Base-by-base conservation (phyloP, 352 stramenopile species). In the Phytophthora tentaculata region DNA sequence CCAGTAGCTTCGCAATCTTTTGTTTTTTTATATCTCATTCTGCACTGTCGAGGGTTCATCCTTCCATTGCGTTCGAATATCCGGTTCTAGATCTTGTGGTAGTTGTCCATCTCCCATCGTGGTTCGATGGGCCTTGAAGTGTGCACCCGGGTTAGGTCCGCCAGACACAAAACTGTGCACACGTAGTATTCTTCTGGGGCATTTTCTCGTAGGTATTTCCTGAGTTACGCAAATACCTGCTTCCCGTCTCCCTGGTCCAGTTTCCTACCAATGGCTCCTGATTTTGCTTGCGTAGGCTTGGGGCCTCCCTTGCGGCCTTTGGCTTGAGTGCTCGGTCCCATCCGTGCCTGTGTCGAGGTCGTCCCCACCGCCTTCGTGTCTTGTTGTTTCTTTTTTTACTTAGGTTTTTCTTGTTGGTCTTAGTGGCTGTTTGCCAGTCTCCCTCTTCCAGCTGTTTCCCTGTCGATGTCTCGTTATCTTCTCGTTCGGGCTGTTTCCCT, bases 1-100 rank as follows among this genome's bases (percentile, higher is more conserved):
- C 56, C 56, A 63, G 19, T 55, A 48, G 20, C 32, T 64, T 2
- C 3, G 4, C 2, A 64, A 2, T 7, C 45, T 45, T 37, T 48
- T 24, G 32, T 64, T 54, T 29, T 43, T 39, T 2, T n/a, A n/a
- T n/a, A n/a, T n/a, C n/a, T 51, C 51, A 12, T 47, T 6, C 20
- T 28, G 19, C 6, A 2, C 4, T 2, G 2, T 13, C 8, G 53
- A 28, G 0, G 39, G 4, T 16, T 50, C 20, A 26, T 51, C 35
- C 14, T 48, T 8, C 35, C 35, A 49, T 13, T 19, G 32, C 22
- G 23, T 41, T 5, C 47, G 10, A 9, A 47, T 43, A 12, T 43
- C 35, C 17, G 5, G 35, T 12, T 43, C 35, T 3, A n/a, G 2
- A 3, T 17, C 35, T 12, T 6, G 14, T 12, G 35, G 9, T 12